Conservation (phyloP, 73 alveolate species). For the Symbiodinium natans region DNA sequence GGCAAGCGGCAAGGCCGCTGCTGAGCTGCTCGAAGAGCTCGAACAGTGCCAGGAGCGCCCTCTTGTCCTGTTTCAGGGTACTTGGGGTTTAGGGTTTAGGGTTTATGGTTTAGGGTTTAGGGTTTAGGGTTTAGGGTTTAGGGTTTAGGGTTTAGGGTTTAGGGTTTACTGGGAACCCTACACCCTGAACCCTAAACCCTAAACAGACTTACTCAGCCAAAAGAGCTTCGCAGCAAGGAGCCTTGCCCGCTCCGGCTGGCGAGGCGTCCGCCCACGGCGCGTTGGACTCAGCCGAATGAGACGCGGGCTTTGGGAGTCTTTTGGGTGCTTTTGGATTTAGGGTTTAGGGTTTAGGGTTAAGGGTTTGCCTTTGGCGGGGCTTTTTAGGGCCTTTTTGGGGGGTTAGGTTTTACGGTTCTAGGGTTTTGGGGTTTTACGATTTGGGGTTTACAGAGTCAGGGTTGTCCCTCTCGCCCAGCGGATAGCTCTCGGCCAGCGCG, state of each 20-base stretch:
- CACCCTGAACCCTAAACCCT: too few relatives aligned
- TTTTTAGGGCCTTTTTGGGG: too few relatives aligned
- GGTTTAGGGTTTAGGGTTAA: neutral
- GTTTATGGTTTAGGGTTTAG: neutral
- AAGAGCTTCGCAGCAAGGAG: too few relatives aligned
- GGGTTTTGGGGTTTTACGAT: too few relatives aligned
- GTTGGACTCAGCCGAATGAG: neutral
- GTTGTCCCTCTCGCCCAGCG: too few relatives aligned
- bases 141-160: neutral
- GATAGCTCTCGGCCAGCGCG: too few relatives aligned
- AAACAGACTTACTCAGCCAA: too few relatives aligned
- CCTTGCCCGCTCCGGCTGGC: neutral
- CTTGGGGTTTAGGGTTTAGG: neutral
- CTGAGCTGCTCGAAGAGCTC: conserved; percentile 60
- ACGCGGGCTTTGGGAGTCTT: neutral
- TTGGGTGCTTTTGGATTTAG: neutral
- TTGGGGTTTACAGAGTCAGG: too few relatives aligned
- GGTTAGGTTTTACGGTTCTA: too few relatives aligned
- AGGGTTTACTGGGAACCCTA: too few relatives aligned
- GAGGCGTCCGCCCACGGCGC: neutral
- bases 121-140: too few relatives aligned
- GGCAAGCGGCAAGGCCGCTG: conserved; percentile 2
- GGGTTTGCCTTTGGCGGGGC: too few relatives aligned
- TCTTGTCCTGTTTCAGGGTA: neutral
- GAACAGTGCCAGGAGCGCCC: conserved; percentile 39